A percentile compares a stretch with the other conserved stretches of the same genome.
Evolutionary conservation across 1,139 yeast genomes (phyloP).

Genomic region (Diutina ranongensis): DNA sequence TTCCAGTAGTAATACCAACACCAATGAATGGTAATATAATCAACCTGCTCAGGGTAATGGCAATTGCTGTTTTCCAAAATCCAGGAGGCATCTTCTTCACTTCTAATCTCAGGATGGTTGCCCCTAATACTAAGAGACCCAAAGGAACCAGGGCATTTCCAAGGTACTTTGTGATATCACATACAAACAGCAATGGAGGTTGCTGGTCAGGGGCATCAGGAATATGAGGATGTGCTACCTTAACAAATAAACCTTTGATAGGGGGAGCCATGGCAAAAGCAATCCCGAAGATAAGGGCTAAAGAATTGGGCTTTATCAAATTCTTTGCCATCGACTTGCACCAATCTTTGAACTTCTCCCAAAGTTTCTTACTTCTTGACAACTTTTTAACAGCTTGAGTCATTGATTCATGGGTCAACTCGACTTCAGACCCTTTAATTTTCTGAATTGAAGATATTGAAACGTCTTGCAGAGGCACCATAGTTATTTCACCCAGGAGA

Average conservation of each 20-base stretch:
- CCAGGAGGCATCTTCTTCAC: not conserved
- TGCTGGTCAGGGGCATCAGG: conserved; percentile 15
- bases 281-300: conserved; percentile 50
- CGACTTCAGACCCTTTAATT: not conserved
- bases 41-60: conserved; percentile 22
- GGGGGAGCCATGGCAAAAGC: conserved; percentile 81
- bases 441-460: not conserved
- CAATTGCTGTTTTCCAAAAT: conserved; percentile 9
- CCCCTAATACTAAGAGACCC: not conserved
- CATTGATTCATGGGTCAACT: not conserved
- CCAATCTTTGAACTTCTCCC: not conserved
- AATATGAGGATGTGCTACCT: conserved; percentile 7
- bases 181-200: conserved; percentile 16
- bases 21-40: conserved; percentile 33
- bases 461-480: not conserved
- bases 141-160: not conserved
- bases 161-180: not conserved
- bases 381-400: not conserved
- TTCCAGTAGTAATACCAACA: conserved; percentile 33
- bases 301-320: conserved; percentile 58
- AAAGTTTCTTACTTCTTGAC: not conserved
- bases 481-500: not conserved
- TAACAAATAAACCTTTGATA: conserved; percentile 66
- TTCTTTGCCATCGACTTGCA: conserved; percentile 19
- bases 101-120: not conserved